Evolutionary conservation across 345 rosid species (phyloP), one percentile per base, ranked within the genome.

Genomic region (Citrus hindsii): DNA sequence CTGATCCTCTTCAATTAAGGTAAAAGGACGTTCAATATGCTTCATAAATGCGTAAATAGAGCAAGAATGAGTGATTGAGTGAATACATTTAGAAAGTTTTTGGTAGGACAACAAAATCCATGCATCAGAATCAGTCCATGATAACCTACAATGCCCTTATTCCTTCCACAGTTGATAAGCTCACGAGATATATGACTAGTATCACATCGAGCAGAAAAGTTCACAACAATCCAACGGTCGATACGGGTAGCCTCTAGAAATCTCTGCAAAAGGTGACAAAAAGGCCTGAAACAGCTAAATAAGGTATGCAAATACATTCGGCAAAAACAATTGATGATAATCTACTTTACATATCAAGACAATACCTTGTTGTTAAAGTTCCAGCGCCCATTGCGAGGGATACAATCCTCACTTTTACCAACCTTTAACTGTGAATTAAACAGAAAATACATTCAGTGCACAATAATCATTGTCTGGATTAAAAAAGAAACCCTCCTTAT

Each of bases 151-250:
- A 94, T 86, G 82, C 98, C 98, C 85, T 94, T 96, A 55, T n/a
- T 90, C 88, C 83, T 87, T 82, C 89, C 98, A 81, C 90, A 88
- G 76, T 55, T 87, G 75, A 89, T 89, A 79, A 96, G 92, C 58
- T 92, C 98, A 68, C 92, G 91, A 59, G 91, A 90, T 77, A 96
- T 83, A 48, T 55, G 75, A 79, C 98, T 89, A 19, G 84, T 84
- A 85, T 92, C 95, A 80, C 97, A 94, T 27, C 93, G 93, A 62
- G 92, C 95, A 79, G 97, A 94, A 82, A 96, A 96, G 87, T 94
- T 94, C 78, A 94, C 98, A 35, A 92, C 81, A 75, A 84, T 89
- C 99, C 99, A 96, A 69, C 73, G 80, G 21, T 84, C 87, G 35
- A 96, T 84, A 59, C 60, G 71, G 62, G 27, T 76, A 63, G 95